These are phyloP conservation scores for Gossypium bickii DNA, from an alignment of 345 rosid genomes.

Conservation along the genomic window DNA sequence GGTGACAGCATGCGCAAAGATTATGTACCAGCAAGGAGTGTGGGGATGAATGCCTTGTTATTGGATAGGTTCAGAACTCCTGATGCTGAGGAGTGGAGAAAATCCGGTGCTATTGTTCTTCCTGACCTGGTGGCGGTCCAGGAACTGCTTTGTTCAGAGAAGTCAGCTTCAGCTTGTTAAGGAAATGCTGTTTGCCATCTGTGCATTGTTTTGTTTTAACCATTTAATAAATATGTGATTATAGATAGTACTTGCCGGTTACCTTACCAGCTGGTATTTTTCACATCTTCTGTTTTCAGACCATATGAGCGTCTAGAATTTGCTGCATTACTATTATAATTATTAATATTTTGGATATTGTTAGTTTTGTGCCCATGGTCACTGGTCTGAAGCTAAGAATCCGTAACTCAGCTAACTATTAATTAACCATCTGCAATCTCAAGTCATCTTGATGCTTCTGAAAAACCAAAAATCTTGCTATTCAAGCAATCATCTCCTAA, in stretches of 20 bases:
- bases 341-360: not conserved
- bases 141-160: conserved; percentile 48
- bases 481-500: not conserved
- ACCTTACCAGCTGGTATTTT: not conserved
- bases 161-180: conserved; percentile 25
- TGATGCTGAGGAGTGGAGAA: conserved; percentile 75
- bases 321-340: not conserved
- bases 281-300: not conserved
- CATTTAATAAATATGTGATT: conserved; percentile 4
- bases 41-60: conserved; percentile 3
- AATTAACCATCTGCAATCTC: not conserved
- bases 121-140: conserved; percentile 72
- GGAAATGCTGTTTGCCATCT: not conserved
- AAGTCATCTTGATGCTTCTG: not conserved
- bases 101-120: conserved; percentile 73
- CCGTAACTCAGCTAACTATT: not conserved
- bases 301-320: not conserved
- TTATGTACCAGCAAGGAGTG: not conserved
- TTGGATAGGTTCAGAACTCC: conserved; percentile 80
- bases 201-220: not conserved
- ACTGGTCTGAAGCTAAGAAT: not conserved
- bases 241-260: not conserved
- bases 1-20: conserved; percentile 11
- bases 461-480: not conserved
- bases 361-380: too few species aligned